phyloP scores from a whole-genome alignment of 495 filamentous ascomycete genomes.

The Astrothelium macrocarpum region DNA sequence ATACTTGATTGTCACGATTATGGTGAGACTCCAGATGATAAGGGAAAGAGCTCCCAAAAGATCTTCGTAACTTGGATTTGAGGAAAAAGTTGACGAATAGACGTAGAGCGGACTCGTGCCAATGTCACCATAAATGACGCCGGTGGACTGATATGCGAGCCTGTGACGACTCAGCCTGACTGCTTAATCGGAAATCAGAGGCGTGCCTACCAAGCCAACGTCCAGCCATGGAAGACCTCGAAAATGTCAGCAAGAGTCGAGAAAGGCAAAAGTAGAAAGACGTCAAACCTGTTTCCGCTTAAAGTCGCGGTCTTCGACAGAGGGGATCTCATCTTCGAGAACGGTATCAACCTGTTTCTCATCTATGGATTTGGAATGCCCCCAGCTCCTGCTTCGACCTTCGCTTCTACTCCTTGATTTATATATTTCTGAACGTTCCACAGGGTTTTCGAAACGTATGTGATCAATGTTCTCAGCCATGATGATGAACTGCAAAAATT shows the following conservation, averaged over 20 bases:
- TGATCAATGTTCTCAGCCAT: slow-evolving; percentile 6
- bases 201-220: slow-evolving; percentile 6
- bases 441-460: slow-evolving; percentile 6
- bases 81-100: slow-evolving; percentile 58
- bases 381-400: neutral
- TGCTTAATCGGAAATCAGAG: neutral
- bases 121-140: slow-evolving; percentile 70
- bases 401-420: slow-evolving; percentile 3
- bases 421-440: neutral
- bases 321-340: slow-evolving; percentile 21
- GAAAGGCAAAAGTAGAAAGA: neutral
- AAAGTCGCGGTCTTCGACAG: slow-evolving; percentile 21
- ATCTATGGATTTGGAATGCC: neutral
- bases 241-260: neutral
- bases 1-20: slow-evolving; percentile 20
- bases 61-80: slow-evolving; percentile 32
- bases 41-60: slow-evolving; percentile 18
- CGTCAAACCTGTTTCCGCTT: slow-evolving; percentile 22
- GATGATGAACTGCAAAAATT: neutral
- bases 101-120: slow-evolving; percentile 68
- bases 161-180: slow-evolving; percentile 8
- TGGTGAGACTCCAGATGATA: slow-evolving; percentile 17
- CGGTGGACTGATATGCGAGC: slow-evolving; percentile 60
- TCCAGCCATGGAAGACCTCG: slow-evolving; percentile 18
- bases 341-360: slow-evolving; percentile 2